phyloP scores from a whole-genome alignment of 2,329 filamentous ascomycete species.

The Colletotrichum sp. region DNA sequence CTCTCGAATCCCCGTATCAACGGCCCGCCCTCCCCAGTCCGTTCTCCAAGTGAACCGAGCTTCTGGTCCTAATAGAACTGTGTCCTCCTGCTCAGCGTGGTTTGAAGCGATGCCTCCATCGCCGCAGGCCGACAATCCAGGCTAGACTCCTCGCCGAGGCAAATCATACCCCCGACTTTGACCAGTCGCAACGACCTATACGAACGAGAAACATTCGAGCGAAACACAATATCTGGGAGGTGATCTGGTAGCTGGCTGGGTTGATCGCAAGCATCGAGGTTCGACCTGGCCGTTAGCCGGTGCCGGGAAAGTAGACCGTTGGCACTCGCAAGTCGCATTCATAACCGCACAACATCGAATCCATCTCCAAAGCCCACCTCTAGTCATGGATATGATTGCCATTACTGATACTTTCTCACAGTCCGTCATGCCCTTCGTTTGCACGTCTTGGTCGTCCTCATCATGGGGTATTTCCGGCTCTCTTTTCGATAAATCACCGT shows the following conservation, averaged over 20 bases:
- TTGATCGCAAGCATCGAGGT: background rate
- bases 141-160: background rate
- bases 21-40: background rate
- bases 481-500: background rate
- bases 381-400: background rate
- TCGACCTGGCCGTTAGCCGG: background rate
- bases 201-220: background rate
- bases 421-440: background rate
- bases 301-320: background rate
- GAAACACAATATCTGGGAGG: background rate
- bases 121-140: background rate
- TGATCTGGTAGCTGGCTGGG: background rate
- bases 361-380: background rate
- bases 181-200: background rate
- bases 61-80: background rate
- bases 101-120: background rate
- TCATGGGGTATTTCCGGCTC: background rate
- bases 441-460: background rate
- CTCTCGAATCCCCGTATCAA: background rate
- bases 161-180: background rate
- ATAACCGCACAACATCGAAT: background rate
- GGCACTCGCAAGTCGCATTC: background rate
- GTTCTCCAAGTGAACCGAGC: background rate
- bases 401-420: background rate
- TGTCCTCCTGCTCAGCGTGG: background rate